A percentile compares a stretch with the other conserved stretches of the same genome.
Conservation (phyloP, 73 alveolate species). For the Stentor coeruleus region DNA sequence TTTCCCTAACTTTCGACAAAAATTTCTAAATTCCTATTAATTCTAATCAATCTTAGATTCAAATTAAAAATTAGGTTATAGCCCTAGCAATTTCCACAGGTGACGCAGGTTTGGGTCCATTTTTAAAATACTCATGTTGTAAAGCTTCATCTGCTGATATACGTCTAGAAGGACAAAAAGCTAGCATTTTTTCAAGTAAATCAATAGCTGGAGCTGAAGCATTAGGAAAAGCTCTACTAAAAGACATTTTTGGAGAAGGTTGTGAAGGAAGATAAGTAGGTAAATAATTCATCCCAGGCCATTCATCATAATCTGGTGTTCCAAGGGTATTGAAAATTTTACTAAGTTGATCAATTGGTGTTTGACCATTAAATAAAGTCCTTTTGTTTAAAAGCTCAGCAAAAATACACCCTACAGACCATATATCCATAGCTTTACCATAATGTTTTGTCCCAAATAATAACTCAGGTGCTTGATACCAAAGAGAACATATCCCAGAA, state of each 20-base stretch:
- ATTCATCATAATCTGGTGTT: conserved; percentile 87
- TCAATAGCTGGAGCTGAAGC: conserved; percentile 39
- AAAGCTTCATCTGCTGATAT: conserved; percentile 41
- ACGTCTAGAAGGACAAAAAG: conserved; percentile 43
- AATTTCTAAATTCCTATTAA: no score
- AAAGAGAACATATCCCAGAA: conserved; percentile 29
- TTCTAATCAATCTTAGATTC: background rate
- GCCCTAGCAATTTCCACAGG: conserved; percentile 1
- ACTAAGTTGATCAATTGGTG: conserved; percentile 46
- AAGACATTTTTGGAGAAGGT: conserved; percentile 20
- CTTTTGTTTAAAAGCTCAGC: conserved; percentile 42
- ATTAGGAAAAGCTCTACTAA: conserved; percentile 36
- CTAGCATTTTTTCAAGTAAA: conserved; percentile 37
- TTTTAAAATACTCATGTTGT: conserved; percentile 45
- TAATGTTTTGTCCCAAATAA: conserved; percentile 75
- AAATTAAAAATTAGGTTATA: background rate
- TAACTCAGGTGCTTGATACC: conserved; percentile 96
- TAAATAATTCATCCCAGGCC: conserved; percentile 63
- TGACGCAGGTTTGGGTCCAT: background rate
- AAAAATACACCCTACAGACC: conserved; percentile 55
- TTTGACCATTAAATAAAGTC: conserved; percentile 38
- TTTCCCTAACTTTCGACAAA: background rate
- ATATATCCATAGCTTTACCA: conserved; percentile 55
- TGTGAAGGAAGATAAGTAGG: conserved; percentile 50
- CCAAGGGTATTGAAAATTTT: conserved; percentile 79